phyloP scores from a whole-genome alignment of 2,329 filamentous ascomycete genomes.

The Emmonsiellopsis sp. region DNA sequence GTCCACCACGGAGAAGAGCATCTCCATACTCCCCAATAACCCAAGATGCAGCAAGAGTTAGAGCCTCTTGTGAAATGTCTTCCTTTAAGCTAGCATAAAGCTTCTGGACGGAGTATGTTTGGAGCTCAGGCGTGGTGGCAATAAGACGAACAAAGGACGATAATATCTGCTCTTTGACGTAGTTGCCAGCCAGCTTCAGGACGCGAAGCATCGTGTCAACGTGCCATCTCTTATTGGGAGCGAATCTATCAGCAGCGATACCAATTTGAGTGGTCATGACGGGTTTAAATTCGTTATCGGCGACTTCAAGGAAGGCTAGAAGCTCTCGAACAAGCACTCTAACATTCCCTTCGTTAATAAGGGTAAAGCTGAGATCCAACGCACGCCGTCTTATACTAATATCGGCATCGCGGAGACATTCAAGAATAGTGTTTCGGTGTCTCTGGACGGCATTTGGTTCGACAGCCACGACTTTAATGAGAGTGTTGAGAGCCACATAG shows the following conservation, averaged over 20 bases:
- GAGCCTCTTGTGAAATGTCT: conserved; percentile 92
- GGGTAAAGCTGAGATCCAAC: conserved; percentile 93
- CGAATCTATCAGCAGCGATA: conserved; percentile 89
- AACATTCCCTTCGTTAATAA: conserved; percentile 96
- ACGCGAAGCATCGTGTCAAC: conserved; percentile 96
- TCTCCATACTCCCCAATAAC: conserved; percentile 97
- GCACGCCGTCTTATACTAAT: conserved; percentile 94
- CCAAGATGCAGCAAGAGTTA: conserved; percentile 90
- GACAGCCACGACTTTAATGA: conserved; percentile 96
- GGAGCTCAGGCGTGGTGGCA: conserved; percentile 84
- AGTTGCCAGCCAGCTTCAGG: conserved; percentile 86
- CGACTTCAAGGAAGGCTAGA: conserved; percentile 88
- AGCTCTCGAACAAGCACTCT: conserved; percentile 87
- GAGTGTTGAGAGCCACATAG: conserved; percentile 92
- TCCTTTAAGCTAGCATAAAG: conserved; percentile 84
- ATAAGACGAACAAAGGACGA: conserved; percentile 95
- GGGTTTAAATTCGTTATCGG: conserved; percentile 97
- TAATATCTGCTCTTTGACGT: conserved; percentile 94
- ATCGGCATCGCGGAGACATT: conserved; percentile 91
- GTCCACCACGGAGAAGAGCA: conserved; percentile 73
- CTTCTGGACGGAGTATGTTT: conserved; percentile 95
- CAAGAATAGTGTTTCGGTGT: conserved; percentile 93
- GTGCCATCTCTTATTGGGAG: conserved; percentile 96
- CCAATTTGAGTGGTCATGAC: conserved; percentile 98
- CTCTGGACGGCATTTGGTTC: conserved; percentile 96